phyloP scores from a whole-genome alignment of 208 protist genomes.

The Acanthamoeba triangularis region DNA sequence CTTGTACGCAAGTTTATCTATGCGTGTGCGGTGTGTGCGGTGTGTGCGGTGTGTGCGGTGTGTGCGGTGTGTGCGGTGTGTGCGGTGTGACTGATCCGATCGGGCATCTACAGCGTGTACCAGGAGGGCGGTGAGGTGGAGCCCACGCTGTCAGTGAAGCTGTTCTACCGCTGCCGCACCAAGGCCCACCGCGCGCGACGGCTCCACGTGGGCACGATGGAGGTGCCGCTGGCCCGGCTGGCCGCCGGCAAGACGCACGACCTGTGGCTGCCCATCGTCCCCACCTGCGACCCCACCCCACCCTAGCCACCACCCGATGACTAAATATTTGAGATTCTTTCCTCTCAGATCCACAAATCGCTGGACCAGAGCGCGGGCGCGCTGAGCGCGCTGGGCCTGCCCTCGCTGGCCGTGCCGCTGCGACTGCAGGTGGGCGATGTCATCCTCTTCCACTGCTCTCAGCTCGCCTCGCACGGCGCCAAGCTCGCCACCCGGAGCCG shows the following conservation, averaged over 20 bases:
- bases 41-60: background rate
- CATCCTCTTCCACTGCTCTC: conserved; percentile 66
- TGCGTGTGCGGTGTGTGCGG: background rate
- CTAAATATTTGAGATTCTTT: too few species aligned
- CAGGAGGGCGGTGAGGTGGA: background rate
- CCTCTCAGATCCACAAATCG: background rate
- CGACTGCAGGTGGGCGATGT: conserved; percentile 66
- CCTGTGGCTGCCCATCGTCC: conserved; percentile 13
- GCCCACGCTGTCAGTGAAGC: background rate
- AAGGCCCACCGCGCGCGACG: conserved; percentile 4
- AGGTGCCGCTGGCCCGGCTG: background rate
- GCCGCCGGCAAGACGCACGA: background rate
- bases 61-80: background rate
- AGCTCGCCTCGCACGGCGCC: conserved; percentile 55
- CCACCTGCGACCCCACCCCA: background rate
- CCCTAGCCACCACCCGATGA: background rate
- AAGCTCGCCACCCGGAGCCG: conserved; percentile 69
- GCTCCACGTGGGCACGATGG: conserved; percentile 1
- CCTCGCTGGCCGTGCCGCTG: conserved; percentile 51
- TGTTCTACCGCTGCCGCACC: conserved; percentile 30
- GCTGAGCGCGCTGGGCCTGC: background rate
- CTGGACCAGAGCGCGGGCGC: background rate
- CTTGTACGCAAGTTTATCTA: background rate
- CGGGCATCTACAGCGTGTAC: background rate
- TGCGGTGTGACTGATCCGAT: background rate